Evolutionary conservation across 371 early-diverging fungal species (phyloP).

Genomic region (Circinella minor): DNA sequence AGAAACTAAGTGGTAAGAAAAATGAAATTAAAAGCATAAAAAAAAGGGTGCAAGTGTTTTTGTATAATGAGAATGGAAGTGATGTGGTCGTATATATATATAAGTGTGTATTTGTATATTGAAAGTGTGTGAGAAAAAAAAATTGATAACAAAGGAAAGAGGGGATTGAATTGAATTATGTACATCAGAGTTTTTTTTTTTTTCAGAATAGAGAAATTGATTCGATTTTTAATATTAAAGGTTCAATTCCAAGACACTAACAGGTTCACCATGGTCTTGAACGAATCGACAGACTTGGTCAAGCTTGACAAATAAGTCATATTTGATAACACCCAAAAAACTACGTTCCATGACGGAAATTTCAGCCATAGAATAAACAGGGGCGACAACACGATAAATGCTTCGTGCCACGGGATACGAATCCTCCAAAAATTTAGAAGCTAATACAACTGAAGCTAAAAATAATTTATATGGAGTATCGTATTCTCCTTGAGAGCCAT

Average conservation of each 20-base stretch:
- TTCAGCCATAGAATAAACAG: slow-evolving; percentile 63
- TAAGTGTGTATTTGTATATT: not conserved
- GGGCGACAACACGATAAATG: slow-evolving; percentile 38
- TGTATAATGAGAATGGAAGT: not conserved
- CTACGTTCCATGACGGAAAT: slow-evolving; percentile 60
- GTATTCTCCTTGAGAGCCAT: slow-evolving; percentile 68
- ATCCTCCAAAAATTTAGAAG: slow-evolving; percentile 73
- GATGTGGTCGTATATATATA: no score
- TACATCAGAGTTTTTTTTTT: no score
- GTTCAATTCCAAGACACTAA: slow-evolving; percentile 20
- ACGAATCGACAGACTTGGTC: slow-evolving; percentile 23
- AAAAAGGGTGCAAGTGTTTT: not conserved
- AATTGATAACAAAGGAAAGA: not conserved
- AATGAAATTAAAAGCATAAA: not conserved
- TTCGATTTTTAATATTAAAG: slow-evolving; percentile 4
- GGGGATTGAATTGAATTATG: not conserved
- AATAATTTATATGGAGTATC: slow-evolving; percentile 80
- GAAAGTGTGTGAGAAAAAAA: not conserved
- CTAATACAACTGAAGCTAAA: slow-evolving; percentile 71
- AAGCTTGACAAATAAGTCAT: slow-evolving; percentile 23
- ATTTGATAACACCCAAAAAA: slow-evolving; percentile 40
- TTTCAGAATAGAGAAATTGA: not conserved
- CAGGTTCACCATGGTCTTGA: slow-evolving; percentile 25
- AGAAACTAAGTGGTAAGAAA: not conserved
- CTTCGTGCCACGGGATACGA: slow-evolving; percentile 39